These are phyloP conservation scores for Rhodomyrtus psidioides DNA, from an alignment of 441 rosid species.

Conservation along the genomic window DNA sequence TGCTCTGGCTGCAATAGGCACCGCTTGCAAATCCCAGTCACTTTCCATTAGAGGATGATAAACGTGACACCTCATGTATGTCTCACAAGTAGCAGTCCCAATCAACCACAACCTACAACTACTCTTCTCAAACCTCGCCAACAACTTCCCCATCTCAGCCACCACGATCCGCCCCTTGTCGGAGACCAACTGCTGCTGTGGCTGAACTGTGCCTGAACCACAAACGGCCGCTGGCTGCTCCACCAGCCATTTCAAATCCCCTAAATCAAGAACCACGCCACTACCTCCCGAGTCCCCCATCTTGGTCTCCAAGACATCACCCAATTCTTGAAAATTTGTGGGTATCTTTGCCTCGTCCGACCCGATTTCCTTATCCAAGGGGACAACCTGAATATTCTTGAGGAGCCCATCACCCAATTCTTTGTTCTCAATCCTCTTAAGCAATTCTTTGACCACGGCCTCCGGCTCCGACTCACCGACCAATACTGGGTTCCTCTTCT, in stretches of 20 bases:
- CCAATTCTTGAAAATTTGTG: slow-evolving; percentile 45
- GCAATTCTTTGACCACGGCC: slow-evolving; percentile 56
- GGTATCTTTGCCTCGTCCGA: slow-evolving; percentile 36
- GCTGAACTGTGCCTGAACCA: slow-evolving; percentile 5
- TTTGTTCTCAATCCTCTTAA: slow-evolving; percentile 48
- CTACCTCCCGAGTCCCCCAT: slow-evolving; percentile 30
- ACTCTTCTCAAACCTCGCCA: slow-evolving; percentile 35
- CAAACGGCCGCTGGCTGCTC: slow-evolving; percentile 25
- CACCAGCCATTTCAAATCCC: slow-evolving; percentile 89
- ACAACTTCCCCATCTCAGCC: slow-evolving; percentile 57
- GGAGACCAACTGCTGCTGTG: slow-evolving; percentile 35
- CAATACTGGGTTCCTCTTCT: slow-evolving; percentile 80
- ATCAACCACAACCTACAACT: slow-evolving; percentile 52
- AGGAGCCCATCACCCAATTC: slow-evolving; percentile 54
- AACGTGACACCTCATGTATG: slow-evolving; percentile 87
- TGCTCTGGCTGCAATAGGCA: slow-evolving; percentile 68
- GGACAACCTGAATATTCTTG: slow-evolving; percentile 50
- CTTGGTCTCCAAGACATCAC: slow-evolving; percentile 36
- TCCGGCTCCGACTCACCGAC: slow-evolving; percentile 82
- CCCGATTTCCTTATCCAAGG: slow-evolving; percentile 44
- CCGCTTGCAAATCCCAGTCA: slow-evolving; percentile 92
- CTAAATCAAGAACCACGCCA: slow-evolving; percentile 73
- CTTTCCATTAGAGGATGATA: slow-evolving; percentile 85
- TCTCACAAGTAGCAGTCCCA: slow-evolving; percentile 92
- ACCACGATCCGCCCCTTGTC: slow-evolving; percentile 43